Percentiles rank a stretch among this genome's conserved stretches.
These are phyloP conservation scores for Kalaharituber pfeilii DNA, from an alignment of 2,329 filamentous ascomycete genomes.

Conservation along the genomic window DNA sequence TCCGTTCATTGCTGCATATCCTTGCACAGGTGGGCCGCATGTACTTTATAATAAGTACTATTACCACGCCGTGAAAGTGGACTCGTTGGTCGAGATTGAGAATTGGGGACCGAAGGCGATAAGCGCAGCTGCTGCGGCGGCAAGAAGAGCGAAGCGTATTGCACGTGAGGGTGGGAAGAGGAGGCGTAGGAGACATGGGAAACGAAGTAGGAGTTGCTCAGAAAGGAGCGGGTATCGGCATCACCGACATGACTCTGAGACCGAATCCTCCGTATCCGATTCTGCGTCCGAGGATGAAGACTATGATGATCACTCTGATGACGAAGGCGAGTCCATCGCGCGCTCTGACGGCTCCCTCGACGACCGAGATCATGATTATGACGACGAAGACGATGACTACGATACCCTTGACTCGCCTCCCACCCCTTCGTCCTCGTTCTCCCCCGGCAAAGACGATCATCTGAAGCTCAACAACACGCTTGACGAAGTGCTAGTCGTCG, in stretches of 20 bases:
- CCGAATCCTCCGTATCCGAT: too few relatives aligned
- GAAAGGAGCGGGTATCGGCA: too few relatives aligned
- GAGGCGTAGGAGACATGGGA: not conserved
- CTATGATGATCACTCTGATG: not conserved
- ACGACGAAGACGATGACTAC: constrained; percentile 14
- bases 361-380: constrained; percentile 8
- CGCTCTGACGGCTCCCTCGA: not conserved
- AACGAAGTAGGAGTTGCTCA: not conserved
- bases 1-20: constrained; percentile 47
- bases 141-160: not conserved
- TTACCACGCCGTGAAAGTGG: constrained; percentile 41
- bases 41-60: constrained; percentile 57
- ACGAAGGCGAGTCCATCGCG: constrained; percentile 6
- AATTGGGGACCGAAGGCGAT: constrained; percentile 40
- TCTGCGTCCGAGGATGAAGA: too few relatives aligned
- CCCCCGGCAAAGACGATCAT: not conserved
- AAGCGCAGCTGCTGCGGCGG: not conserved
- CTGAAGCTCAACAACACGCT: constrained; percentile 33
- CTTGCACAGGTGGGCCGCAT: constrained; percentile 46
- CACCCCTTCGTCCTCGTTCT: not conserved
- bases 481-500: constrained; percentile 51
- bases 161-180: not conserved
- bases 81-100: constrained; percentile 46
- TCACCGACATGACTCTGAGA: too few relatives aligned
- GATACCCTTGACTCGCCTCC: not conserved